Evolutionary conservation across 2,329 filamentous ascomycete species (phyloP), one percentile per base, ranked within the genome.

Genomic region (Hypoxylon sp.): DNA sequence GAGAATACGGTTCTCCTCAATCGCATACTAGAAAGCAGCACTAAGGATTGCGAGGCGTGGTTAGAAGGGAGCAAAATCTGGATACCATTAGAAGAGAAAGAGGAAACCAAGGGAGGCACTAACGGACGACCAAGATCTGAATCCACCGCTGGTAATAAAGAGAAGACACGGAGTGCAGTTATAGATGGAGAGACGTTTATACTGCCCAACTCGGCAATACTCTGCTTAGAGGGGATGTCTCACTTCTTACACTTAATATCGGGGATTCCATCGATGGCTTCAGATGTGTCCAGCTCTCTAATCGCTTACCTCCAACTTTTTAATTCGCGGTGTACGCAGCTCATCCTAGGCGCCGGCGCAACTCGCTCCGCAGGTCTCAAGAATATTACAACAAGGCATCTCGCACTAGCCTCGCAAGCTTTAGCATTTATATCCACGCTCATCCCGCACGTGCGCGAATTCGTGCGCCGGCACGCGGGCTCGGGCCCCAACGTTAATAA

Each of bases 321-420:
- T 85, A 98, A 99, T 79, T 98, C 94, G 2, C 91, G 96, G 19
- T 94, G 94, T 63, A 97, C 92, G n/a, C 96, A 99, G 78, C 87
- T 99, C 63, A 98, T 99, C 70, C 89, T 99, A 5, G 96, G 96
- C 0, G 96, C 96, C 1, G 96, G 96, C 3, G 96, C 96, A 3
- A 98, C 93, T 4, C 86, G 89, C 36, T 94, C 92, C 23, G 96
- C 94, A 0, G 95, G 95, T 0, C 84, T 99, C 19, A 97, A 94
- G 78, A 98, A 98, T 75, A 99, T 99, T 78, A 97, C 93, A 0
- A 97, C 96, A 0, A 96, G 96, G 74, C 95, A 99, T 80, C 87
- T 99, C 1, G 94, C 96, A 0, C 88, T 98, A 17, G 94, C 96
- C 2, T 94, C 92, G 0, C 95, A 98, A 79, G 92, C 94, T 0